These are phyloP conservation scores for Coprinopsis strossmayeri DNA, from an alignment of 768 basidiomycete genomes.

Conservation along the genomic window DNA sequence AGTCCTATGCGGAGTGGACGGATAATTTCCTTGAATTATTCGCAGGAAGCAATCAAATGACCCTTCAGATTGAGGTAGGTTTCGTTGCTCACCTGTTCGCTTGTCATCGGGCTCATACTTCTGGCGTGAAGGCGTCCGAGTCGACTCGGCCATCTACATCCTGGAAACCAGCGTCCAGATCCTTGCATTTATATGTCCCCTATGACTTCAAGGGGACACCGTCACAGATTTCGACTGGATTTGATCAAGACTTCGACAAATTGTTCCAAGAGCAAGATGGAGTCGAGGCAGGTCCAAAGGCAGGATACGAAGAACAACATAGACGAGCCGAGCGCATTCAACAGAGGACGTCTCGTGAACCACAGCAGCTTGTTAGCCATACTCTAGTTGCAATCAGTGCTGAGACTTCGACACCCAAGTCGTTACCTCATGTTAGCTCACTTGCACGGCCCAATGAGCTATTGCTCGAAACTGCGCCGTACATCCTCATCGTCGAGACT, in stretches of 20 bases:
- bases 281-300: slow-evolving; percentile 15
- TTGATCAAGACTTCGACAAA: slow-evolving; percentile 29
- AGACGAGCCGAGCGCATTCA: not conserved
- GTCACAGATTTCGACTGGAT: slow-evolving; percentile 21
- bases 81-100: too few relatives aligned
- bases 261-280: slow-evolving; percentile 17
- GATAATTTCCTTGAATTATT: slow-evolving; percentile 25
- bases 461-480: slow-evolving; percentile 23
- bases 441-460: slow-evolving; percentile 27
- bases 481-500: slow-evolving; percentile 28
- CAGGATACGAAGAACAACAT: slow-evolving; percentile 6
- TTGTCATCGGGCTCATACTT: not conserved
- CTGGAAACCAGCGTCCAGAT: slow-evolving; percentile 16
- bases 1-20: slow-evolving; percentile 27
- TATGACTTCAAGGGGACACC: slow-evolving; percentile 15
- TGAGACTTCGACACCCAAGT: slow-evolving; percentile 7
- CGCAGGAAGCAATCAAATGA: slow-evolving; percentile 14
- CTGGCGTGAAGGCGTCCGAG: not conserved
- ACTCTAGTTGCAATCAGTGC: not conserved
- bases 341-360: too few relatives aligned
- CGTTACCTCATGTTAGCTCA: slow-evolving; percentile 22
- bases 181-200: slow-evolving; percentile 28
- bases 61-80: slow-evolving; percentile 24
- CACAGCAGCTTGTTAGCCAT: too few relatives aligned
- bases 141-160: slow-evolving; percentile 19